A percentile compares a stretch with the other conserved stretches of the same genome.
phyloP scores from a whole-genome alignment of 2,329 filamentous ascomycete species.

The Phaeosphaeriaceae sp. region DNA sequence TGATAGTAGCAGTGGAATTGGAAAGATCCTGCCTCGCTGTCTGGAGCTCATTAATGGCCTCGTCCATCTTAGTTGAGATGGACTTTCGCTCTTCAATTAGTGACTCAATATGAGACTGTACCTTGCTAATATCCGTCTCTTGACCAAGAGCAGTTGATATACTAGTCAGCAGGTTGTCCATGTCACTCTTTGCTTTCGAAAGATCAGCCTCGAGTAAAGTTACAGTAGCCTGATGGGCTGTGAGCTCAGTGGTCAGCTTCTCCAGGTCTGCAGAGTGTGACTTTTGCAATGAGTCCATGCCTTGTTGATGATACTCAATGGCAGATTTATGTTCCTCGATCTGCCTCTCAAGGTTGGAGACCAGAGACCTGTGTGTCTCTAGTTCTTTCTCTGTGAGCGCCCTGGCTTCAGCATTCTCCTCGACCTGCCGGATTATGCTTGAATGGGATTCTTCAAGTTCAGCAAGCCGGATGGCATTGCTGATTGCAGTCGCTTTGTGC shows the following conservation, averaged over 20 bases:
- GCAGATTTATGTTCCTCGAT: slow-evolving; percentile 63
- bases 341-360: slow-evolving; percentile 63
- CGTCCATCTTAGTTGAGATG: slow-evolving; percentile 50
- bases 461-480: slow-evolving; percentile 71
- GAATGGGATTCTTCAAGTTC: slow-evolving; percentile 76
- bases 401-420: slow-evolving; percentile 67
- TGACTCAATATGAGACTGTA: slow-evolving; percentile 52
- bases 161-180: slow-evolving; percentile 65
- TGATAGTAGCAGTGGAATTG: slow-evolving; percentile 46
- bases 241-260: slow-evolving; percentile 44
- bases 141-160: slow-evolving; percentile 69
- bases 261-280: slow-evolving; percentile 63
- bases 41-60: slow-evolving; percentile 53
- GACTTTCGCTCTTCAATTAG: slow-evolving; percentile 55
- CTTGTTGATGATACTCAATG: slow-evolving; percentile 61
- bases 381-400: slow-evolving; percentile 62
- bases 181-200: slow-evolving; percentile 63
- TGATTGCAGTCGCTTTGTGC: slow-evolving; percentile 75
- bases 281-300: slow-evolving; percentile 60
- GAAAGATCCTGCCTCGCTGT: slow-evolving; percentile 52
- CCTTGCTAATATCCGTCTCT: slow-evolving; percentile 56
- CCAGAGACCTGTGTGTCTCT: slow-evolving; percentile 57
- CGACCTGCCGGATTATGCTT: slow-evolving; percentile 69
- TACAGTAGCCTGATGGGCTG: slow-evolving; percentile 37
- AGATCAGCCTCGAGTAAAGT: slow-evolving; percentile 63